A percentile compares a stretch with the other conserved stretches of the same genome.
Conservation (phyloP, 331 rosid species). For the Prunus yedoensis region DNA sequence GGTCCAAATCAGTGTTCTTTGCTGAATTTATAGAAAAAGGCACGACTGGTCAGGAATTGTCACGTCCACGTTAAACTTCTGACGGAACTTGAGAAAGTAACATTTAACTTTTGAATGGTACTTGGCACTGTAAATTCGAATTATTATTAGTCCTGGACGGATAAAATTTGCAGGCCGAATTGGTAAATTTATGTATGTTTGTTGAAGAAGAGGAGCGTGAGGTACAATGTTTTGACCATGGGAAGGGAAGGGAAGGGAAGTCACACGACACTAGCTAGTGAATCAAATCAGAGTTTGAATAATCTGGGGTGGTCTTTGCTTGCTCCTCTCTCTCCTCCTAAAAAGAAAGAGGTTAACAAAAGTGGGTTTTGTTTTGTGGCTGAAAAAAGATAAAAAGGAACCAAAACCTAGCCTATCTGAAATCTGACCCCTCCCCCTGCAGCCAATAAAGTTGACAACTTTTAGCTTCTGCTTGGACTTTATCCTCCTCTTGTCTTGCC, state of each 20-base stretch:
- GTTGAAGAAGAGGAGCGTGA: no score
- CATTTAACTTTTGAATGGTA: not conserved
- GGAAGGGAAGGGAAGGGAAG: no score
- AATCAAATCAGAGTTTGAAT: no score
- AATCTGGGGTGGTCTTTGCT: no score
- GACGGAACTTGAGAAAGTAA: not conserved
- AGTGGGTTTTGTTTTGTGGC: slow-evolving; percentile 26
- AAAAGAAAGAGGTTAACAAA: not conserved
- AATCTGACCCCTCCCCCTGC: slow-evolving; percentile 10
- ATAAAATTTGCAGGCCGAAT: not conserved
- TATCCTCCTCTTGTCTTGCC: not conserved
- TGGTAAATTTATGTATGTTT: not conserved
- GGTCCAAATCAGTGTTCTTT: not conserved
- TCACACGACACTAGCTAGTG: no score
- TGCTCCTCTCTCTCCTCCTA: no score
- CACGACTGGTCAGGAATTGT: not conserved
- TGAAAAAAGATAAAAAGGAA: not conserved
- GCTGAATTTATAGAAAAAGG: not conserved
- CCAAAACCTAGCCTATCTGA: slow-evolving; percentile 6
- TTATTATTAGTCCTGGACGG: not conserved
- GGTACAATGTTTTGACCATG: no score
- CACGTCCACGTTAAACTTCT: slow-evolving; percentile 8
- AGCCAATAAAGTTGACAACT: slow-evolving; percentile 19
- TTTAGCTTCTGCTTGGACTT: slow-evolving; percentile 21
- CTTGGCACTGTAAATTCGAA: slow-evolving; percentile 10